Percentiles rank a stretch among this genome's conserved stretches.
Conservation (phyloP, 2,329 filamentous ascomycete genomes). For the Sporothrix phasma region DNA sequence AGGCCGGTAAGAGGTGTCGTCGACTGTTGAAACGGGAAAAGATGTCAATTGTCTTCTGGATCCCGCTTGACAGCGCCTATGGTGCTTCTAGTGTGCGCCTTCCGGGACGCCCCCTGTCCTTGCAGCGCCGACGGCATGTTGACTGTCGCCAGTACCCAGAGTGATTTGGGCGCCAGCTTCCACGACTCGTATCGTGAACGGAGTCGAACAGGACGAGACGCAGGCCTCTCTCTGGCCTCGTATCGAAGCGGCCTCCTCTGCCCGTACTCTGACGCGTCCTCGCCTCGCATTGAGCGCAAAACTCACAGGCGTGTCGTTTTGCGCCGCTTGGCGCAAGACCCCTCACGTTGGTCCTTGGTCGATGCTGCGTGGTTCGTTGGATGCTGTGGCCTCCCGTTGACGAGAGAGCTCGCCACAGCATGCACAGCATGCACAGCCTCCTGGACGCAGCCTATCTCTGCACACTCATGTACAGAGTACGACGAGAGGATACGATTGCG, state of each 20-base stretch:
- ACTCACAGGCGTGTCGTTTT: background rate
- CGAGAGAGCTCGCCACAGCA: slow-evolving; percentile 4
- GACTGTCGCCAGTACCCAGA: background rate
- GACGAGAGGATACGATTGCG: too few species aligned
- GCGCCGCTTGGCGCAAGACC: background rate
- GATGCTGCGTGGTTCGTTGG: background rate
- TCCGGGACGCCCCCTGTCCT: background rate
- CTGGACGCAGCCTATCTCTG: too few species aligned
- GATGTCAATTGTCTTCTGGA: background rate
- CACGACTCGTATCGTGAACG: too few species aligned
- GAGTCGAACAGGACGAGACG: too few species aligned
- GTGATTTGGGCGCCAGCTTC: background rate
- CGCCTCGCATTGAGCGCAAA: background rate
- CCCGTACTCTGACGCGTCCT: background rate
- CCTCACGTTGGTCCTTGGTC: background rate
- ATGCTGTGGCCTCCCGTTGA: background rate
- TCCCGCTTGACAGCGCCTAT: background rate
- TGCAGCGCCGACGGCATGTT: background rate
- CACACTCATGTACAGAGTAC: too few species aligned
- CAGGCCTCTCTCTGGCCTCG: background rate
- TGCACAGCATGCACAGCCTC: slow-evolving; percentile 1
- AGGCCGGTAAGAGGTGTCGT: background rate
- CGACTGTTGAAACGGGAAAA: too few species aligned
- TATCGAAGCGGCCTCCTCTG: too few species aligned
- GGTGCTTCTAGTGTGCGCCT: background rate